phyloP scores from a whole-genome alignment of 2,329 filamentous ascomycete species.

The Pseudogymnoascus sp. region DNA sequence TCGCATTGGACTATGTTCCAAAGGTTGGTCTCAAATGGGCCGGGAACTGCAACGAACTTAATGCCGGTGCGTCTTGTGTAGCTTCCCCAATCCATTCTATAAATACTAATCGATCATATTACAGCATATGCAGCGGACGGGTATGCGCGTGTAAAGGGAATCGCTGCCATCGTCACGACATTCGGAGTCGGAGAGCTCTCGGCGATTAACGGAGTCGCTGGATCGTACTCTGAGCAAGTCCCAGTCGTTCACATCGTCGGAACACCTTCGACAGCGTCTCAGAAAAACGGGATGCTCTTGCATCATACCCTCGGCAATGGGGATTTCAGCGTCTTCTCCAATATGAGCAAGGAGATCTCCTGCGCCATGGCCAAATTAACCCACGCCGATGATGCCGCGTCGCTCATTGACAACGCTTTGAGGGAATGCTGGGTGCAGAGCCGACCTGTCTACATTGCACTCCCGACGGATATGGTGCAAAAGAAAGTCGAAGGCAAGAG shows the following conservation, averaged over 20 bases:
- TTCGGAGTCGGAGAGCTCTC: slow-evolving; percentile 73
- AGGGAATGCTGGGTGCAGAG: slow-evolving; percentile 67
- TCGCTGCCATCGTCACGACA: slow-evolving; percentile 65
- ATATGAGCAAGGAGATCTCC: slow-evolving; percentile 69
- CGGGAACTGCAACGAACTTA: slow-evolving; percentile 66
- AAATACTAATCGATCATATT: background rate
- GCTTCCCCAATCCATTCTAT: background rate
- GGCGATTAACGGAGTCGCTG: slow-evolving; percentile 66
- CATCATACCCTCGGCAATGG: slow-evolving; percentile 72
- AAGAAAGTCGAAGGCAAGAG: slow-evolving; percentile 69
- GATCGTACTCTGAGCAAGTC: slow-evolving; percentile 67
- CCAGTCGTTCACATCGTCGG: slow-evolving; percentile 62
- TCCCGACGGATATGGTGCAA: slow-evolving; percentile 75
- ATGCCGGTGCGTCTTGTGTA: slow-evolving; percentile 51
- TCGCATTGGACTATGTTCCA: slow-evolving; percentile 60
- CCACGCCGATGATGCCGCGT: slow-evolving; percentile 62
- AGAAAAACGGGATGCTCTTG: slow-evolving; percentile 42
- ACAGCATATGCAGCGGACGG: slow-evolving; percentile 73
- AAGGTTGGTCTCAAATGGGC: slow-evolving; percentile 57
- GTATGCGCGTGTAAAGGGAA: slow-evolving; percentile 66
- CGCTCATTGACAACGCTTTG: slow-evolving; percentile 71
- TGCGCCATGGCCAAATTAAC: slow-evolving; percentile 66
- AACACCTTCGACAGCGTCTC: slow-evolving; percentile 42
- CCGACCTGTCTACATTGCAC: slow-evolving; percentile 75
- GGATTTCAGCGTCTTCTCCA: slow-evolving; percentile 75